Base-by-base conservation (phyloP, 73 alveolate species). In the Tetrahymena thermophila region DNA sequence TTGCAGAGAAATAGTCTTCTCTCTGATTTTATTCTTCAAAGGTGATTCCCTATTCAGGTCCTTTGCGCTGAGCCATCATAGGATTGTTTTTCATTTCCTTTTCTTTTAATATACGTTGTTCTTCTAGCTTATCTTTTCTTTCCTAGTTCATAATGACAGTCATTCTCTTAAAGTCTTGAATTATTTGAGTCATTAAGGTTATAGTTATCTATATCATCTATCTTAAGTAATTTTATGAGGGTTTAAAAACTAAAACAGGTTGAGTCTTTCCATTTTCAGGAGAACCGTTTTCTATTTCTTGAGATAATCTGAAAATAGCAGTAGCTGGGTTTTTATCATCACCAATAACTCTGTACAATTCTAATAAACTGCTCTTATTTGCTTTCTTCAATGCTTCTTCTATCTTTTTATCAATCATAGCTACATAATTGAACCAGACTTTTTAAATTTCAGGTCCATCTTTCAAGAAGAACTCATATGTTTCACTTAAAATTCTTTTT, bases 331-430 rank as follows among this genome's bases (percentile, higher is more conserved):
- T 95, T 93, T 96, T 96, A 43, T 94, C 94, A 94, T 97, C 99
- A 14, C 97, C 97, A 43, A 98, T 97, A 38, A 97, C 99, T 97
- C 98, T 98, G 35, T 97, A 93, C 40, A 98, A 93, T 94, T 97
- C 99, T 95, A 96, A 96, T 35, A 98, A 94, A 28, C 99, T 95
- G 93, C 98, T 98, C 96, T 99, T 99, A 38, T 98, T 99, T 15
- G 99, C 98, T 95, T 98, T 96, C 94, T 98, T 98, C 71, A 98
- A 96, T 5, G 99, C 94, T 96, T 97, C 99, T 94, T 98, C 98
- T 28, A 99, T 97, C 50, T 96, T 96, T 35, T 96, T 84, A 96
- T 98, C 99, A 19, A 97, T 96, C 94, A 56, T 83, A 25, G 94
- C 85, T 13, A 98, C 98, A 83, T 94, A 98, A 71, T 94, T 44